Evolutionary conservation across 148 eudicot species (phyloP).

Genomic region (Rhododendron henanense): DNA sequence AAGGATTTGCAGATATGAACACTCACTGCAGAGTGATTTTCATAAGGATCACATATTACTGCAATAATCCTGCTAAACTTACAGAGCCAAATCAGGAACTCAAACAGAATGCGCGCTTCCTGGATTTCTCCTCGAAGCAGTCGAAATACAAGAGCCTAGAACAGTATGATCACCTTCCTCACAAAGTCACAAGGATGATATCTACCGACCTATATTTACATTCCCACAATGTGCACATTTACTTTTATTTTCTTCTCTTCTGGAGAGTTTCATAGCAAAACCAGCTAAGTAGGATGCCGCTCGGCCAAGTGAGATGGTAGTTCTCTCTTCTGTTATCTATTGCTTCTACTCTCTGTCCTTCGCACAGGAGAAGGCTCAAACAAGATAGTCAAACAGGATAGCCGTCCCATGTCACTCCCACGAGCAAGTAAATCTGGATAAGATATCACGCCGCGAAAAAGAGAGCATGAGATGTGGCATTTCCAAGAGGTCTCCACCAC

Average conservation of each 20-base stretch:
- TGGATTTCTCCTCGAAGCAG: background rate
- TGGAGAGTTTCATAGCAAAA: background rate
- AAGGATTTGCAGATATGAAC: background rate
- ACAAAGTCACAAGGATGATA: background rate
- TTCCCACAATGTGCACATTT: background rate
- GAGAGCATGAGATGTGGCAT: background rate
- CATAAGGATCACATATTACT: background rate
- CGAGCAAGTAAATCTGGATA: background rate
- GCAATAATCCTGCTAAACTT: background rate
- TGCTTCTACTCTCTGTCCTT: background rate
- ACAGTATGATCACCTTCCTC: background rate
- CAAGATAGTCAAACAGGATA: background rate
- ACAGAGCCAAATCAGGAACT: background rate
- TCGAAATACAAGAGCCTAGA: constrained; percentile 1
- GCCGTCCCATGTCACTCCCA: background rate
- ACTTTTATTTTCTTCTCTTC: background rate
- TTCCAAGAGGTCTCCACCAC: background rate
- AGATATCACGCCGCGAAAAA: background rate
- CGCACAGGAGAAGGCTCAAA: background rate
- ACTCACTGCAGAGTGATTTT: background rate
- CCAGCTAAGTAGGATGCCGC: background rate
- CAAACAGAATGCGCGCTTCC: background rate
- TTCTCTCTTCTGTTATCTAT: background rate
- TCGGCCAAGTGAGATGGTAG: background rate
- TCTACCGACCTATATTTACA: background rate